A percentile compares a stretch with the other conserved stretches of the same genome.
These are phyloP conservation scores for Fraxinus anomala DNA, from an alignment of 257 asterid species.

Conservation along the genomic window DNA sequence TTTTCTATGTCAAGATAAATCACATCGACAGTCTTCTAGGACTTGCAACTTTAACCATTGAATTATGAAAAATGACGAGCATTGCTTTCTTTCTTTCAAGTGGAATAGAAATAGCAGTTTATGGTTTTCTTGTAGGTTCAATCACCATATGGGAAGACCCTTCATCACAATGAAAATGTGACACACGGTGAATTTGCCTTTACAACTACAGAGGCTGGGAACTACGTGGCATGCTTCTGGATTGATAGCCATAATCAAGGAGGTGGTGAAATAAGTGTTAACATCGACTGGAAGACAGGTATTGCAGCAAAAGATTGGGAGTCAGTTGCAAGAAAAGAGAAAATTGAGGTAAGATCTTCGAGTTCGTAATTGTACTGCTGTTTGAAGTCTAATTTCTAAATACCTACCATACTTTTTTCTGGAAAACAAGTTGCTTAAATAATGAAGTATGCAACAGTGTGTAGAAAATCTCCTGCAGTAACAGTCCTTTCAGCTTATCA, in stretches of 20 bases:
- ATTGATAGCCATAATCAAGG: slow-evolving; percentile 34
- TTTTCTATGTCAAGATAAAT: background rate
- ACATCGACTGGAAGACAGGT: slow-evolving; percentile 55
- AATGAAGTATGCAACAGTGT: background rate
- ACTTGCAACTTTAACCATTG: background rate
- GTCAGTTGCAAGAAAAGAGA: slow-evolving; percentile 53
- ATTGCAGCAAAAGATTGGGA: slow-evolving; percentile 67
- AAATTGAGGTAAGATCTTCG: slow-evolving; percentile 47
- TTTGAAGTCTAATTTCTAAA: background rate
- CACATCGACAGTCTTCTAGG: background rate
- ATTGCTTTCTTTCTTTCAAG: background rate
- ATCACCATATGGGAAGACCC: slow-evolving; percentile 52
- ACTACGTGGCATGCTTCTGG: slow-evolving; percentile 55
- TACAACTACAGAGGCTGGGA: slow-evolving; percentile 55
- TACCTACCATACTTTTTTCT: background rate
- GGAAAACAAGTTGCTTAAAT: background rate
- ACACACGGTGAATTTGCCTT: slow-evolving; percentile 56
- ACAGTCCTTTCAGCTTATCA: background rate
- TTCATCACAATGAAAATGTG: slow-evolving; percentile 44
- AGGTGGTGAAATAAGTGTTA: slow-evolving; percentile 42
- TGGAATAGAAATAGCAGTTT: slow-evolving; percentile 3
- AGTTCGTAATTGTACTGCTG: background rate
- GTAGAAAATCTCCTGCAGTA: background rate
- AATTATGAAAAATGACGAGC: background rate
- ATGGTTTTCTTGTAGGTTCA: slow-evolving; percentile 45